These are phyloP conservation scores for Podospora anserina DNA, from an alignment of 495 filamentous ascomycete species.

Conservation along the genomic window DNA sequence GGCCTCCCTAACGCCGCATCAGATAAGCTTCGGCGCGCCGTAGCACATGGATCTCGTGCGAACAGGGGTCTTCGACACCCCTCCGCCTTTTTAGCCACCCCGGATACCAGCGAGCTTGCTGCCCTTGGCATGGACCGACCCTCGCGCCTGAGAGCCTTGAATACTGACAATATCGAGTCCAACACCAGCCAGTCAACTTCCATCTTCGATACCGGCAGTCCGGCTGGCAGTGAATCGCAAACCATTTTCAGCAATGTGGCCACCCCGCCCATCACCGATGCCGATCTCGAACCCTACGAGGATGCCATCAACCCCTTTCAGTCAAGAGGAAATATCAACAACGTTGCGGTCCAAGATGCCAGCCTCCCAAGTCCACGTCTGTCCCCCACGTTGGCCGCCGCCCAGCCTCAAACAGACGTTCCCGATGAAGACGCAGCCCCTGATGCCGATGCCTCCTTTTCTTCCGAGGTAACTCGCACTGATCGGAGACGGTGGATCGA, in stretches of 20 bases:
- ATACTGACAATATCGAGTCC: constrained; percentile 38
- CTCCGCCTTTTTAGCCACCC: constrained; percentile 46
- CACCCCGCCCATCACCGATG: constrained; percentile 55
- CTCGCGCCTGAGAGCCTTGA: constrained; percentile 31
- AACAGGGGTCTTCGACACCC: constrained; percentile 24
- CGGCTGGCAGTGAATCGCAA: constrained; percentile 43
- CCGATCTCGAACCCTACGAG: constrained; percentile 49
- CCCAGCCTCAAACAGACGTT: constrained; percentile 50
- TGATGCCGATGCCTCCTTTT: constrained; percentile 34
- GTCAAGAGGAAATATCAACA: constrained; percentile 54
- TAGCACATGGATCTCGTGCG: constrained; percentile 29
- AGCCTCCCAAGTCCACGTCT: constrained; percentile 93
- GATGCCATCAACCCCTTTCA: constrained; percentile 39
- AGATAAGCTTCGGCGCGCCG: constrained; percentile 41
- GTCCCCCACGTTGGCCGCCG: constrained; percentile 83
- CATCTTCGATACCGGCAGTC: constrained; percentile 46
- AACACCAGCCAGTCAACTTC: constrained; percentile 46
- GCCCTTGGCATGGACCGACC: constrained; percentile 27
- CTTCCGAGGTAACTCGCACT: constrained; percentile 23
- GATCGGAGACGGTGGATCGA: constrained; percentile 27
- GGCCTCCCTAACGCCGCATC: constrained; percentile 23
- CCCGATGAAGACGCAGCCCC: constrained; percentile 42
- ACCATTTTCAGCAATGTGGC: constrained; percentile 53
- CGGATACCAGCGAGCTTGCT: constrained; percentile 44
- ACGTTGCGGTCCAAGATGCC: constrained; percentile 71